A percentile compares a stretch with the other conserved stretches of the same genome.
phyloP scores from a whole-genome alignment of 2,329 filamentous ascomycete genomes.

The Aspergillus sp. region DNA sequence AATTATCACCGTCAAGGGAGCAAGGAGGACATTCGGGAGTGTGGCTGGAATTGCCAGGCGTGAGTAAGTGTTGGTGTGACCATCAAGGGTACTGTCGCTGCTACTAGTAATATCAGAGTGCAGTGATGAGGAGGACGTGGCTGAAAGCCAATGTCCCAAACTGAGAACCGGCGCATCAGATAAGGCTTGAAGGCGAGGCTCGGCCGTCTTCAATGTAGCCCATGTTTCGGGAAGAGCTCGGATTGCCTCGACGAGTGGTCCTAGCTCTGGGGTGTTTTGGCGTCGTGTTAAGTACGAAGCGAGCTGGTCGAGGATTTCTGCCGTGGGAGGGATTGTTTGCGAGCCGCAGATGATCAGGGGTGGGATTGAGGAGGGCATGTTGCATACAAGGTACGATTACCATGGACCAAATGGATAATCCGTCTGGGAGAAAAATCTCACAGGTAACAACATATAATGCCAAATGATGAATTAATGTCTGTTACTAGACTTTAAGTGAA shows the following conservation, averaged over 20 bases:
- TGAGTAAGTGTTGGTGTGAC: not conserved
- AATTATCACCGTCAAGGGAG: constrained; percentile 5
- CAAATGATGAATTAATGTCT: not conserved
- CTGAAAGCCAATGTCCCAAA: constrained; percentile 5
- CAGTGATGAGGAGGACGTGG: not conserved
- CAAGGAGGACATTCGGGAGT: constrained; percentile 6
- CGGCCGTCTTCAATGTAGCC: not conserved
- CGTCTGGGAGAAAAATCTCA: not conserved
- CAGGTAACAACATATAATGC: not conserved
- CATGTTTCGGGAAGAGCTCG: not conserved
- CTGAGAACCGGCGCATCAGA: not conserved
- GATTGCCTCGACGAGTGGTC: not conserved
- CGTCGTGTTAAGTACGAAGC: not conserved
- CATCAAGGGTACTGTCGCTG: not conserved
- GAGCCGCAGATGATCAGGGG: constrained; percentile 6
- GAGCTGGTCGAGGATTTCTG: not conserved
- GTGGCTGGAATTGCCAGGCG: not conserved
- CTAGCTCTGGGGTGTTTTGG: not conserved
- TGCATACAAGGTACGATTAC: not conserved
- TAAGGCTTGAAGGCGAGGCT: not conserved
- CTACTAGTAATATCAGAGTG: not conserved
- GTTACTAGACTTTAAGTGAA: not conserved
- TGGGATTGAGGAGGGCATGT: not conserved
- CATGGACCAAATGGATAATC: not conserved
- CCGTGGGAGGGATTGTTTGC: not conserved